These are phyloP conservation scores for Tulasnella sp. DNA, from an alignment of 768 basidiomycete species.

Conservation along the genomic window DNA sequence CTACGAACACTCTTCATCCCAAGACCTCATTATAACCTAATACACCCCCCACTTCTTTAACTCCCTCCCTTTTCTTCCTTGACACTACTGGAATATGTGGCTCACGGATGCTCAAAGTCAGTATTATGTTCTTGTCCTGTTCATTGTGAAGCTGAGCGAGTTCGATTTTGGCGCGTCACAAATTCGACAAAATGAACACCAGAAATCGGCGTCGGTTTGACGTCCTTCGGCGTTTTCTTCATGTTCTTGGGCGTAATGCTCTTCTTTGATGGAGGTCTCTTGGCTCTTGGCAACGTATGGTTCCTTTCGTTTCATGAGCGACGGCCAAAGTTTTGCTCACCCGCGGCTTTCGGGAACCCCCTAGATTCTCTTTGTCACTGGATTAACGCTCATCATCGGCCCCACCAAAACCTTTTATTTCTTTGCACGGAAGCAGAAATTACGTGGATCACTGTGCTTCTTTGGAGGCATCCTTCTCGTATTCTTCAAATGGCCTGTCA, in stretches of 20 bases:
- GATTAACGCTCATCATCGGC: conserved; percentile 95
- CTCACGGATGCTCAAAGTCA: conserved; percentile 38
- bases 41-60: neutral
- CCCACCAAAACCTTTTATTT: conserved; percentile 98
- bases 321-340: conserved; percentile 11
- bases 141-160: conserved; percentile 36
- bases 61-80: conserved; percentile 14
- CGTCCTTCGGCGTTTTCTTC: conserved; percentile 92
- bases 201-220: conserved; percentile 97
- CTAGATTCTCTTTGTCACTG: conserved; percentile 91
- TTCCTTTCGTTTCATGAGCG: conserved; percentile 28
- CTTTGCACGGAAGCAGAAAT: conserved; percentile 93
- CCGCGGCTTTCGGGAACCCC: neutral
- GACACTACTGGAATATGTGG: conserved; percentile 40
- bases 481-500: conserved; percentile 92
- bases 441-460: conserved; percentile 88
- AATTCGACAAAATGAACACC: conserved; percentile 34
- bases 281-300: conserved; percentile 94
- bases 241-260: conserved; percentile 96
- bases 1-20: neutral
- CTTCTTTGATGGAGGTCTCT: conserved; percentile 93
- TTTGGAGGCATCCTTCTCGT: conserved; percentile 89
- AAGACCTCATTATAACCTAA: neutral
- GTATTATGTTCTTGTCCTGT: conserved; percentile 1
- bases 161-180: neutral